Percentiles rank a stretch among this genome's conserved stretches.
Conservation (phyloP, 2,329 filamentous ascomycete genomes). For the Pezicula radicicola region DNA sequence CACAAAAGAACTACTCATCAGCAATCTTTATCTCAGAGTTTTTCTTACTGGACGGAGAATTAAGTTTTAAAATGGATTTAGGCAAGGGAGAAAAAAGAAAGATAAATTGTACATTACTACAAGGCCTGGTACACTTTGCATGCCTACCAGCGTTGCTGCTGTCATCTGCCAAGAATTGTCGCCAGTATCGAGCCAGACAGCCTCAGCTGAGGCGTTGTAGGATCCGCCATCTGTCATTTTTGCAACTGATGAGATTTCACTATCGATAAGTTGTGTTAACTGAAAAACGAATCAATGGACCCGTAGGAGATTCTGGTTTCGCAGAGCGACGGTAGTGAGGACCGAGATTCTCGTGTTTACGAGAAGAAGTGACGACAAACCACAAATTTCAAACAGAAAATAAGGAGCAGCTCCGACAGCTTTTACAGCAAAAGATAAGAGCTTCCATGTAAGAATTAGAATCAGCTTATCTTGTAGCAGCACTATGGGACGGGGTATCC, state of each 20-base stretch:
- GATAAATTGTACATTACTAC: conserved; percentile 32
- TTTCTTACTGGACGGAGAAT: too few relatives aligned
- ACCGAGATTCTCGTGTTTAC: too few relatives aligned
- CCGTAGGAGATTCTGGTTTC: not conserved
- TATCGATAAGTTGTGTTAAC: too few relatives aligned
- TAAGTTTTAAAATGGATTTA: too few relatives aligned
- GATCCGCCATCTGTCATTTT: not conserved
- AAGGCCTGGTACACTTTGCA: conserved; percentile 47
- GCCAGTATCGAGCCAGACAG: conserved; percentile 37
- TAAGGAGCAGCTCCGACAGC: not conserved
- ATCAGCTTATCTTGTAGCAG: conserved; percentile 5
- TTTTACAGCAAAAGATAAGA: conserved; percentile 4
- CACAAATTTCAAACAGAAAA: not conserved
- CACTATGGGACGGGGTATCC: conserved; percentile 1
- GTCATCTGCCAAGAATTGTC: conserved; percentile 52
- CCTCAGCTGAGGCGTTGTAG: conserved; percentile 6
- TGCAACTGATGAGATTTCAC: not conserved
- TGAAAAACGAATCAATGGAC: not conserved
- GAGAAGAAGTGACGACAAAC: not conserved
- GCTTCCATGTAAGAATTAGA: not conserved
- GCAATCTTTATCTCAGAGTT: too few relatives aligned
- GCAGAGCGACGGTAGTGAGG: too few relatives aligned
- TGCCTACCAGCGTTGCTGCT: conserved; percentile 43
- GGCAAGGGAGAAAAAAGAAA: too few relatives aligned
- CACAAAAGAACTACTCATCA: too few relatives aligned